A percentile compares a stretch with the other conserved stretches of the same genome.
Conservation (phyloP, 1,284 basidiomycete species). For the Cryptococcus amylolentus region DNA sequence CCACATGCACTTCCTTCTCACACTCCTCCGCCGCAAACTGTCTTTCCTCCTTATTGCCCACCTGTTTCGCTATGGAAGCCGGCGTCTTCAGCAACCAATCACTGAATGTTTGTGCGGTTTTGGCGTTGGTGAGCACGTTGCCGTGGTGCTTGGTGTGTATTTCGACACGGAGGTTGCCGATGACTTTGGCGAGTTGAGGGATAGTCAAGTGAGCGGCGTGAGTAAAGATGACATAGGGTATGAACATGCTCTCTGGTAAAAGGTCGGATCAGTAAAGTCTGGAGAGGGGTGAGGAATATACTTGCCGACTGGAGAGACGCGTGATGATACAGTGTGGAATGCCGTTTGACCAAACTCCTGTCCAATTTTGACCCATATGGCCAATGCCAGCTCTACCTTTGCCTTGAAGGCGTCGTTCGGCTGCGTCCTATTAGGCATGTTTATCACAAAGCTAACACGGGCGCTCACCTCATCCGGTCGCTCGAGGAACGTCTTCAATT, state of each 20-base stretch:
- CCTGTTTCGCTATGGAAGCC: conserved; percentile 18
- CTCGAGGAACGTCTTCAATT: conserved; percentile 18
- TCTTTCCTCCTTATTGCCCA: conserved; percentile 23
- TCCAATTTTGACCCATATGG: conserved; percentile 33
- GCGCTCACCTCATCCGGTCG: conserved; percentile 15
- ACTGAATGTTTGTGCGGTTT: conserved; percentile 16
- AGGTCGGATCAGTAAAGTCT: not conserved
- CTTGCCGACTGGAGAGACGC: conserved; percentile 43
- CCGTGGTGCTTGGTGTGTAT: conserved; percentile 18
- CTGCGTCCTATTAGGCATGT: not conserved
- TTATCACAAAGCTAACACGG: too few relatives aligned
- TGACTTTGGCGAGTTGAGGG: conserved; percentile 23
- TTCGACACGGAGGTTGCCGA: conserved; percentile 30
- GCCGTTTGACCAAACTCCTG: conserved; percentile 24
- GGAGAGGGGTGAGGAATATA: not conserved
- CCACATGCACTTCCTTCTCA: conserved; percentile 23
- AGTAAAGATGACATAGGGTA: conserved; percentile 30
- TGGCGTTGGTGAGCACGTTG: conserved; percentile 31
- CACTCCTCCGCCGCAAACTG: conserved; percentile 28
- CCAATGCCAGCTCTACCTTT: conserved; percentile 30
- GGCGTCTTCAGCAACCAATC: conserved; percentile 21
- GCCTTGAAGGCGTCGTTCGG: conserved; percentile 27
- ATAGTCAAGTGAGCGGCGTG: conserved; percentile 28
- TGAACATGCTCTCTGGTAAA: conserved; percentile 37
- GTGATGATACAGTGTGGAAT: conserved; percentile 22